phyloP scores from a whole-genome alignment of 2,329 filamentous ascomycete genomes.

The Cercospora canescens region DNA sequence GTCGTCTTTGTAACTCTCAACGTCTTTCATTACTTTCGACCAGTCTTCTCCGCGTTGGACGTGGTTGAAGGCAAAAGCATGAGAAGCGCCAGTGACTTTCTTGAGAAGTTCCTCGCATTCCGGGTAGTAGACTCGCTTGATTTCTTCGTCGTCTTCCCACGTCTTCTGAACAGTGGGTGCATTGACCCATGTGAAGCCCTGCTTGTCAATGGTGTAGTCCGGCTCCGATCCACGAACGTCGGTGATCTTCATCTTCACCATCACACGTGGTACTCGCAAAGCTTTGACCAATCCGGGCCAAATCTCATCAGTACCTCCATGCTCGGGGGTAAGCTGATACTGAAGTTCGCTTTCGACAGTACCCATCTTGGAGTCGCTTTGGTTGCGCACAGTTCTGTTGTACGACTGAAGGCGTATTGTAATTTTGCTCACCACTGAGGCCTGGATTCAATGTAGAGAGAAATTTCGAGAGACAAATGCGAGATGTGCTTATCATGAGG shows the following conservation, averaged over 20 bases:
- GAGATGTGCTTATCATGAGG: neutral
- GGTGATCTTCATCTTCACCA: constrained; percentile 7
- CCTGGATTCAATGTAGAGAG: neutral
- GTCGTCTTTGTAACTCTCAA: constrained; percentile 12
- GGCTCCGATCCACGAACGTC: constrained; percentile 7
- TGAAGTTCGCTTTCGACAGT: constrained; percentile 8
- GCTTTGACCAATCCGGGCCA: constrained; percentile 14
- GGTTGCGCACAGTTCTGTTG: neutral
- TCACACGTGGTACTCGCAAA: constrained; percentile 6
- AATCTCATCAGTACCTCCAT: constrained; percentile 12
- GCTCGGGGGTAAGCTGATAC: constrained; percentile 8
- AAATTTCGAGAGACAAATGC: neutral
- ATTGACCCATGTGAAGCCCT: constrained; percentile 11
- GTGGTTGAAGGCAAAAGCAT: constrained; percentile 12
- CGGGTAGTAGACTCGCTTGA: constrained; percentile 9
- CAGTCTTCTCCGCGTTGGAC: constrained; percentile 7
- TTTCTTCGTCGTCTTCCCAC: constrained; percentile 14
- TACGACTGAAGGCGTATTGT: neutral
- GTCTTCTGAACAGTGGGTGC: neutral
- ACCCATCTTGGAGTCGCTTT: neutral
- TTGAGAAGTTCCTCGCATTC: constrained; percentile 12
- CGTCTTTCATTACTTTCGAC: constrained; percentile 7
- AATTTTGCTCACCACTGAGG: neutral
- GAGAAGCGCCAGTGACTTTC: constrained; percentile 11
- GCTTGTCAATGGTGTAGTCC: constrained; percentile 8